Base-by-base conservation (phyloP, 495 filamentous ascomycete species). In the Jackrogersella multiformis region DNA sequence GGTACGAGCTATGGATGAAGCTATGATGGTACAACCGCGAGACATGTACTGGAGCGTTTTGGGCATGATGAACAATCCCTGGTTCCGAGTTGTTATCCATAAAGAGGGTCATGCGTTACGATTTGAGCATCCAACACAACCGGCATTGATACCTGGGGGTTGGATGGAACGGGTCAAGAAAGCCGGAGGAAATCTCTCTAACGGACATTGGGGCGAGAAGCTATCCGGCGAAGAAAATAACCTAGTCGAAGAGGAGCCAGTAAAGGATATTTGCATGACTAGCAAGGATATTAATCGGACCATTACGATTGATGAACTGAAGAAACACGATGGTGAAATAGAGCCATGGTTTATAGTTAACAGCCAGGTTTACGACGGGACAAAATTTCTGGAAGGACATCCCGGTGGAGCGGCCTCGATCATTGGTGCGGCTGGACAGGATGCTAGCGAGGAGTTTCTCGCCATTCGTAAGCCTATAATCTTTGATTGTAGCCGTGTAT, bases 11-110 rank as follows among this genome's bases (percentile, higher is more conserved):
- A 97, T 97, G 92, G 94, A 98, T 71, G 94, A 98, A 46, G 86
- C 89, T 28, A 87, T 98, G 87, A 90, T 88, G 69, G 80, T 92
- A 0, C 93, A 97, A 72, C 94, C 94, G 5, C 82, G 90, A 61
- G 94, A 98, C 69, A 96, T 97, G 90, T 98, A 98, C 77, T 98
- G 94, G 94, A 91, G 86, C 58, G 94, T 97, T 15, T 79, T 97
- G 39, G 94, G 94, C 0, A 98, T 98, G 94, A 98, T 98, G 94
- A 97, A 98, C 74, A 97, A 97, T 71, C 90, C 93, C 5, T 98
- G 94, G 94, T 98, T 89, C 75, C 83, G 94, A 13, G 83, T 98
- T 5, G 84, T 87, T 4, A 92, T 98, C 59, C 87, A 85, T 39
- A 88, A 89, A 59, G 91, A 96, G 64, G 84, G 80, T 0, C 81